phyloP scores from a whole-genome alignment of 192 early-diverging fungal genomes.

The Podila epigama region DNA sequence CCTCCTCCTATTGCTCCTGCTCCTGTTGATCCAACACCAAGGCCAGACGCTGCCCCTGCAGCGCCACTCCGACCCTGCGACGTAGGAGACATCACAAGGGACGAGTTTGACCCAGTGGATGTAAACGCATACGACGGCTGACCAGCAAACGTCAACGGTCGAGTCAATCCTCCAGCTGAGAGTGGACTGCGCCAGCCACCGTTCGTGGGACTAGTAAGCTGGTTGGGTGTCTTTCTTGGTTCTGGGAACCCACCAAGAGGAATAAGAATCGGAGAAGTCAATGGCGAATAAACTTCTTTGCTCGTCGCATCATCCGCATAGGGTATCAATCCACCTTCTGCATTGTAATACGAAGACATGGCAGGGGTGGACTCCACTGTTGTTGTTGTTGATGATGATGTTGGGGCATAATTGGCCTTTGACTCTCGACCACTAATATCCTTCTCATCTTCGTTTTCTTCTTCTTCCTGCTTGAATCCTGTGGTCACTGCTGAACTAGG shows the following conservation, averaged over 20 bases:
- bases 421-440: too few species aligned
- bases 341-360: slow-evolving; percentile 1
- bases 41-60: not conserved
- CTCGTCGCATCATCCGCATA: slow-evolving; percentile 39
- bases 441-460: not conserved
- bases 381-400: not conserved
- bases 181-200: slow-evolving; percentile 22
- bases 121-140: slow-evolving; percentile 5
- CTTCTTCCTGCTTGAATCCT: slow-evolving; percentile 1
- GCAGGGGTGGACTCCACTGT: not conserved
- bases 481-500: not conserved
- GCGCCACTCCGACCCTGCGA: too few species aligned
- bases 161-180: slow-evolving; percentile 11
- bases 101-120: slow-evolving; percentile 9
- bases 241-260: slow-evolving; percentile 33
- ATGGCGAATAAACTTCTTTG: slow-evolving; percentile 40
- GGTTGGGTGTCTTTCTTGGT: not conserved
- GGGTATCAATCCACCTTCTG: slow-evolving; percentile 18
- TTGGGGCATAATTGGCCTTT: too few species aligned
- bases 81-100: slow-evolving; percentile 18
- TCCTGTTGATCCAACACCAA: too few species aligned
- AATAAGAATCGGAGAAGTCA: slow-evolving; percentile 44
- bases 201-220: not conserved
- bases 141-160: slow-evolving; percentile 30
- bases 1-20: too few species aligned